Evolutionary conservation across 495 filamentous ascomycete genomes (phyloP).

Genomic region (Aspergillus carlsbadensis): DNA sequence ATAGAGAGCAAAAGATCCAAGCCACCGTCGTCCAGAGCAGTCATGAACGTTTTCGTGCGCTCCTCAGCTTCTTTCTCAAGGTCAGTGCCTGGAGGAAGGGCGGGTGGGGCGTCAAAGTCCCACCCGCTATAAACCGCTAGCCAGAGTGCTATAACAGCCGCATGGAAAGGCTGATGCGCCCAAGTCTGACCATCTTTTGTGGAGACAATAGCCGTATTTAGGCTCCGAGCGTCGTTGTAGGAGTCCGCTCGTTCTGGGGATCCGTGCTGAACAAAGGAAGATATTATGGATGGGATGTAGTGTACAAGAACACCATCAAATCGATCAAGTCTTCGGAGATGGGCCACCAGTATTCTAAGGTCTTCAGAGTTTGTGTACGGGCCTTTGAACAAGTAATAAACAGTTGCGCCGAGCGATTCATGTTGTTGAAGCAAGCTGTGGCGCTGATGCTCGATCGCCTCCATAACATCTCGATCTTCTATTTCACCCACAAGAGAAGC

Average conservation of each 20-base stretch:
- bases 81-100: slow-evolving; percentile 54
- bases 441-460: slow-evolving; percentile 72
- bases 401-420: slow-evolving; percentile 75
- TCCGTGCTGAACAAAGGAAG: slow-evolving; percentile 71
- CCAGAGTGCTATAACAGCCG: slow-evolving; percentile 77
- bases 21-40: slow-evolving; percentile 82
- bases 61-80: slow-evolving; percentile 64
- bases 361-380: slow-evolving; percentile 67
- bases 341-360: slow-evolving; percentile 64
- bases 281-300: slow-evolving; percentile 71
- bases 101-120: slow-evolving; percentile 66
- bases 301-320: slow-evolving; percentile 73
- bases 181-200: slow-evolving; percentile 64
- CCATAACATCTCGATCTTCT: slow-evolving; percentile 56
- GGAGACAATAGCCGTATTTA: slow-evolving; percentile 66
- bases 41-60: slow-evolving; percentile 67
- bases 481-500: slow-evolving; percentile 64
- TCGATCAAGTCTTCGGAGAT: slow-evolving; percentile 65
- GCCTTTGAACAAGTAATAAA: slow-evolving; percentile 74
- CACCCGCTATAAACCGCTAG: slow-evolving; percentile 88
- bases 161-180: slow-evolving; percentile 70
- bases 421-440: slow-evolving; percentile 78
- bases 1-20: slow-evolving; percentile 88
- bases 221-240: slow-evolving; percentile 62
- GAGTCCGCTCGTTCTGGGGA: slow-evolving; percentile 62